Evolutionary conservation across 805 yeast species (phyloP).

Genomic region (Yarrowia bubula): DNA sequence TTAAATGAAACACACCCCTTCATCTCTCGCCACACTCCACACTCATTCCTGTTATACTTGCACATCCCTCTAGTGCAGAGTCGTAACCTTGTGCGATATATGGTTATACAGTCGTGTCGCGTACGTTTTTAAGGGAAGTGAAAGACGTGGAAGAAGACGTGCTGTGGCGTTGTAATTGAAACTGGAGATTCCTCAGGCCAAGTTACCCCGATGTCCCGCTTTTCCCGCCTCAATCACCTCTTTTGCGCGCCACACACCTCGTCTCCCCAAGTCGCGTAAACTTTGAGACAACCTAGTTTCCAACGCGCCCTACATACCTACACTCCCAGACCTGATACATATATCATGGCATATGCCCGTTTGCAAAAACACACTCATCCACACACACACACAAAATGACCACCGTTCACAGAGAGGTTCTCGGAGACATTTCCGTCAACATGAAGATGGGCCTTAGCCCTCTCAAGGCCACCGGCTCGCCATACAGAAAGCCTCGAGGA

Average conservation of each 20-base stretch:
- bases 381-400: constrained; percentile 4
- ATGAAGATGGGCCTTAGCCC: constrained; percentile 24
- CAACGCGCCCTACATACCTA: constrained; percentile 26
- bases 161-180: not conserved
- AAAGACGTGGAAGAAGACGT: not conserved
- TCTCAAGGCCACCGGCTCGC: constrained; percentile 24
- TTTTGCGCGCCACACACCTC: not conserved
- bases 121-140: not conserved
- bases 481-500: constrained; percentile 22
- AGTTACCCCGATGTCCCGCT: not conserved
- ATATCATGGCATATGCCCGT: constrained; percentile 5
- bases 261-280: not conserved
- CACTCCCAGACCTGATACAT: constrained; percentile 17
- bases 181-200: no score
- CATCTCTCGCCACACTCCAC: not conserved
- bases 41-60: constrained; percentile 25
- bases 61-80: constrained; percentile 27
- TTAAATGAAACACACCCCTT: no score
- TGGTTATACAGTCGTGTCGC: constrained; percentile 20
- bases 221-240: not conserved
- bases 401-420: constrained; percentile 25
- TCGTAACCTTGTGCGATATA: not conserved
- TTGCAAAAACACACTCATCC: not conserved
- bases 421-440: constrained; percentile 26
- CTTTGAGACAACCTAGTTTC: constrained; percentile 13